Evolutionary conservation across 2,329 filamentous ascomycete species (phyloP).

Genomic region (Fusarium sp.): DNA sequence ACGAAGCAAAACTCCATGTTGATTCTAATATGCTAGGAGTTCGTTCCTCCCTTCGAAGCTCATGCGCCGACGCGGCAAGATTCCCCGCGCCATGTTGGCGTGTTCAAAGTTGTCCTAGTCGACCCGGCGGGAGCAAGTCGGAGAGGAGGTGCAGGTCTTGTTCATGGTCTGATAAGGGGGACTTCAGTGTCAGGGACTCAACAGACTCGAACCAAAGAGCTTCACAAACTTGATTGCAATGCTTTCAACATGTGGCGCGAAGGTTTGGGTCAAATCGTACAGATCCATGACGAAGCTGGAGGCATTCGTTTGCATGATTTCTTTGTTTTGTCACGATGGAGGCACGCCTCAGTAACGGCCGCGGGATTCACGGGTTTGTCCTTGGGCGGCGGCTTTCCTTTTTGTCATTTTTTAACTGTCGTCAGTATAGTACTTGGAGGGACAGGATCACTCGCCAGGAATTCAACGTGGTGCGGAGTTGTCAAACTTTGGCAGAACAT

Average conservation of each 20-base stretch:
- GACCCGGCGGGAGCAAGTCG: slow-evolving; percentile 2
- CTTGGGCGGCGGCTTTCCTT: slow-evolving; percentile 7
- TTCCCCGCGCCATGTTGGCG: slow-evolving; percentile 4
- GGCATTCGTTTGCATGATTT: slow-evolving; percentile 25
- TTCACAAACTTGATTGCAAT: background rate
- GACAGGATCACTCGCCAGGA: background rate
- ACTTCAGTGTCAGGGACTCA: slow-evolving; percentile 11
- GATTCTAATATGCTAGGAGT: slow-evolving; percentile 22
- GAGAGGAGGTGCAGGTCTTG: slow-evolving; percentile 9
- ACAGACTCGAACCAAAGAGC: slow-evolving; percentile 12
- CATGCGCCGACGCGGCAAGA: slow-evolving; percentile 21
- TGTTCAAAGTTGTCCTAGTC: slow-evolving; percentile 1
- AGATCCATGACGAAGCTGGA: slow-evolving; percentile 33
- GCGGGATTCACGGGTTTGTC: slow-evolving; percentile 11
- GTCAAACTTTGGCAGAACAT: background rate
- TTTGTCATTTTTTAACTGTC: slow-evolving; percentile 3
- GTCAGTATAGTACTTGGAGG: slow-evolving; percentile 11
- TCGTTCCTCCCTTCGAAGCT: slow-evolving; percentile 10
- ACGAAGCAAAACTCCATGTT: slow-evolving; percentile 12
- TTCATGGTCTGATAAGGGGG: slow-evolving; percentile 3
- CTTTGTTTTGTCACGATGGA: slow-evolving; percentile 17
- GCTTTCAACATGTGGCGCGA: background rate
- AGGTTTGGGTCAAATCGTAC: slow-evolving; percentile 4
- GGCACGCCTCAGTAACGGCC: slow-evolving; percentile 12
- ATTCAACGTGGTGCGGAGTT: slow-evolving; percentile 7